Percentiles rank a stretch among this genome's conserved stretches.
Evolutionary conservation across 2,329 filamentous ascomycete species (phyloP).

Genomic region (Ophiostoma triangulosporum): DNA sequence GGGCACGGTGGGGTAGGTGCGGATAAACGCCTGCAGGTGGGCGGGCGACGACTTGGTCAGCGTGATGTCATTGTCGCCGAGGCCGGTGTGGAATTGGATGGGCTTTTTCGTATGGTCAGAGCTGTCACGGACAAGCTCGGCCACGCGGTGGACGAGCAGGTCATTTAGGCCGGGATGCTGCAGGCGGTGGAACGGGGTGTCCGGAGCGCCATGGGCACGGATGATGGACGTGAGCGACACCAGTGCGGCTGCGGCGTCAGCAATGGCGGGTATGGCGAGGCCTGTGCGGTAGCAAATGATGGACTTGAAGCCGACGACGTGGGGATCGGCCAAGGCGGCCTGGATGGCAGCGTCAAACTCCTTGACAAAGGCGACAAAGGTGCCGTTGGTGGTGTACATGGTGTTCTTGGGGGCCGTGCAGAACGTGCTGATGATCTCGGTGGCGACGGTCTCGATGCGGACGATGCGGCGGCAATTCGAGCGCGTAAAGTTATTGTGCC

Average conservation of each 20-base stretch:
- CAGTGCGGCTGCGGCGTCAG: conserved; percentile 28
- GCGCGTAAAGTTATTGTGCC: conserved; percentile 52
- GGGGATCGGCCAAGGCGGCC: conserved; percentile 45
- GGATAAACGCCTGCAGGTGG: conserved; percentile 60
- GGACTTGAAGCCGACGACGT: conserved; percentile 70
- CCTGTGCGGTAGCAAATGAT: conserved; percentile 73
- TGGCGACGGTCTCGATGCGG: conserved; percentile 61
- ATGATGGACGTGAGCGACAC: conserved; percentile 26
- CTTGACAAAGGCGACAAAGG: conserved; percentile 17
- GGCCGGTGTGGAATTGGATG: conserved; percentile 70
- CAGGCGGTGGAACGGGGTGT: conserved; percentile 34
- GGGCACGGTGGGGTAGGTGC: conserved; percentile 52
- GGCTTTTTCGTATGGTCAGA: conserved; percentile 45
- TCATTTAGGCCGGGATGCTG: conserved; percentile 55
- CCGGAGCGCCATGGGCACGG: conserved; percentile 17
- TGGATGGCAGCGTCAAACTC: conserved; percentile 40
- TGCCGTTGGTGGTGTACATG: conserved; percentile 26
- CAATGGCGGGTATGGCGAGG: conserved; percentile 39
- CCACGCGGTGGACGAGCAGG: conserved; percentile 50
- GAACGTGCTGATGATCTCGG: conserved; percentile 40
- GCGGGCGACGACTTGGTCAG: conserved; percentile 59
- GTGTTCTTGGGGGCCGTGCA: conserved; percentile 23
- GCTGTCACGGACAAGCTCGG: conserved; percentile 40
- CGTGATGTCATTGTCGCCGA: conserved; percentile 67
- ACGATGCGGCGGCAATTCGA: conserved; percentile 59